These are phyloP conservation scores for Boletus sp. DNA, from an alignment of 1,284 basidiomycete species.

Conservation along the genomic window DNA sequence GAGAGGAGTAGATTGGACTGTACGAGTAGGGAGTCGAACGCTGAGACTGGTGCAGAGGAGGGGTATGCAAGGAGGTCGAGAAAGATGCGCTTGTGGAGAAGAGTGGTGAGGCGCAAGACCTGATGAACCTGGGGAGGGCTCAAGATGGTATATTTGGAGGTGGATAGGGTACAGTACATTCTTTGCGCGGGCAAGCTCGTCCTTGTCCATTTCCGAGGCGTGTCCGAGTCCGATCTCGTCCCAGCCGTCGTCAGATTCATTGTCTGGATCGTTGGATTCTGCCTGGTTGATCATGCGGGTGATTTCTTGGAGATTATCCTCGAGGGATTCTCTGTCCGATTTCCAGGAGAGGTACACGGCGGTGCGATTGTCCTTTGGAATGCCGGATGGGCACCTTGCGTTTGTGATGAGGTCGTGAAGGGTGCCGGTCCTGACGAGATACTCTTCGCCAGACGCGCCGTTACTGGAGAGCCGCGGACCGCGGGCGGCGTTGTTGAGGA, in stretches of 20 bases:
- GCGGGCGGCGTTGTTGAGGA: constrained; percentile 30
- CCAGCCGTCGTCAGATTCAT: constrained; percentile 59
- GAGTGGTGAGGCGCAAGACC: constrained; percentile 56
- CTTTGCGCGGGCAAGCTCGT: constrained; percentile 50
- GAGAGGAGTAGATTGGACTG: constrained; percentile 52
- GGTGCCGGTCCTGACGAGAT: constrained; percentile 60
- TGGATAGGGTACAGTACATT: constrained; percentile 40
- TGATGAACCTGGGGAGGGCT: constrained; percentile 47
- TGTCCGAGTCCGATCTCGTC: constrained; percentile 56
- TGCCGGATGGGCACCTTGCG: constrained; percentile 43
- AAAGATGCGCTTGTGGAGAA: constrained; percentile 61
- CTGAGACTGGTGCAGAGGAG: constrained; percentile 23
- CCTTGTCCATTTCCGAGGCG: constrained; percentile 35
- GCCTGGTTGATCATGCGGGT: constrained; percentile 51
- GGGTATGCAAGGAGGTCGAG: constrained; percentile 46
- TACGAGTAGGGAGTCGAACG: constrained; percentile 51
- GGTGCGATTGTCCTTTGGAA: constrained; percentile 57
- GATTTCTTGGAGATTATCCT: constrained; percentile 62
- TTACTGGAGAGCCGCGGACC: constrained; percentile 18
- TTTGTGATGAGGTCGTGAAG: constrained; percentile 65
- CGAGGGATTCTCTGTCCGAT: constrained; percentile 55
- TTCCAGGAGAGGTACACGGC: constrained; percentile 60
- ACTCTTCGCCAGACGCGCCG: constrained; percentile 39
- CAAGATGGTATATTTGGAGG: background rate
- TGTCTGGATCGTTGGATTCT: constrained; percentile 27